Evolutionary conservation across 2,329 filamentous ascomycete species (phyloP), one percentile per base, ranked within the genome.

Genomic region (Xylaria sp.): DNA sequence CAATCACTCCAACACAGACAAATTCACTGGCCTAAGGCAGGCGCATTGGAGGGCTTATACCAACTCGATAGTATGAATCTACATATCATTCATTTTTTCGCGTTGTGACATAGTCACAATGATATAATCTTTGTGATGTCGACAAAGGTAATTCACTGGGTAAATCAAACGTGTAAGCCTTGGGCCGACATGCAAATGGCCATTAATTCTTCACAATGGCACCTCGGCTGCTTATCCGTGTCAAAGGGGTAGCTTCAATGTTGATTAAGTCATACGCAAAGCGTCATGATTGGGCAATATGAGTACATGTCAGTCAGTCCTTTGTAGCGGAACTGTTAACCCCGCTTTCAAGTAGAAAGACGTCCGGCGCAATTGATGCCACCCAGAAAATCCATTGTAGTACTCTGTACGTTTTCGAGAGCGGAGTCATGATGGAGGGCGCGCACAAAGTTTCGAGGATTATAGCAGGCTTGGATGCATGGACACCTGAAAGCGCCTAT

Each of bases 311-410:
- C 22, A 69, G 44, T 55, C 22, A 69, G 38, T 54, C 50, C 39
- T 47, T 61, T 61, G 58, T 56, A 29, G 60, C 42, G 45, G 22
- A 44, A 61, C 39, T 60, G 47, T 50, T 13, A 63, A 55, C 53
- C 45, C 39, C 27, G n/a, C 39, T 58, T 44, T 39, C 31, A 39
- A 62, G 22, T 57, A 49, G 47, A 44, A 31, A 55, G 27, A 29
- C 49, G 49, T 57, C 56, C 36, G 45, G 55, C 59, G 42, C 58
- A 59, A 51, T 60, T 54, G 44, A 56, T 65, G 56, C 62, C 68
- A 72, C 72, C 77, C 70, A 77, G 74, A 75, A 76, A 79, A 80
- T 81, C 81, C 79, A 77, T 81, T 78, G 76, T 78, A 81, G 80
- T 79, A 80, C 80, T 76, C 81, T 78, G 71, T 74, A 77, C 77